Conservation (phyloP, 768 basidiomycete genomes). For the Tubosaeta sp. region DNA sequence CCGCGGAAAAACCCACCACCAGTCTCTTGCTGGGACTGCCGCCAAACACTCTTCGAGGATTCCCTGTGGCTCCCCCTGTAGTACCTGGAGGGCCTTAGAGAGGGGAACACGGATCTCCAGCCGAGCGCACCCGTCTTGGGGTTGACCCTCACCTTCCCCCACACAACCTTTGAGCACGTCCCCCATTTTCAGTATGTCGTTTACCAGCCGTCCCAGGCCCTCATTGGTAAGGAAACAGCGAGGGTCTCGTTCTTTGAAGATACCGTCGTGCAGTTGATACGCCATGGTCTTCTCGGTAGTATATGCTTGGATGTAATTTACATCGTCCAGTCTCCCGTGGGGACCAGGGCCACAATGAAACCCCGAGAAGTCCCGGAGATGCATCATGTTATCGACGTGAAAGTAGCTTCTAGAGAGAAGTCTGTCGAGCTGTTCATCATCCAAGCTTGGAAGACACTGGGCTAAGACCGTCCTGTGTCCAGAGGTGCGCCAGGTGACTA, state of each 20-base stretch:
- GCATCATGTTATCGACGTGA: background rate
- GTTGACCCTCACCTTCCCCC: background rate
- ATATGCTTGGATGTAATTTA: slow-evolving; percentile 6
- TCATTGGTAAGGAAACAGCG: background rate
- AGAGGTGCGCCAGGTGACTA: background rate
- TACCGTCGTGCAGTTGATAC: slow-evolving; percentile 9
- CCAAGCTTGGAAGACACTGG: background rate
- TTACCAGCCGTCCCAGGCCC: too few relatives aligned
- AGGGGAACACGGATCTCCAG: background rate
- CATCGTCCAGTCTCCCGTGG: background rate
- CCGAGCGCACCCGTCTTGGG: background rate
- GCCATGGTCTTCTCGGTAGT: slow-evolving; percentile 4
- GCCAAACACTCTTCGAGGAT: too few relatives aligned
- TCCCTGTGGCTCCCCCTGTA: too few relatives aligned
- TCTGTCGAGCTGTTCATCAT: background rate
- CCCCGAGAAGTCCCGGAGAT: slow-evolving; percentile 4
- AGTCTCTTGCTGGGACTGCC: too few relatives aligned
- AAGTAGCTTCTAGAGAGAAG: background rate
- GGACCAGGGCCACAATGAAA: background rate
- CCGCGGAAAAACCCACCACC: too few relatives aligned
- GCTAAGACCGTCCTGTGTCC: background rate
- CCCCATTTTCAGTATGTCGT: too few relatives aligned
- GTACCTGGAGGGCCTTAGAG: too few relatives aligned
- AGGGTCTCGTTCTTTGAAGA: too few relatives aligned
- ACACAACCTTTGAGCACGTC: background rate